These are phyloP conservation scores for Didymella pinodella DNA, from an alignment of 2,329 filamentous ascomycete genomes.

Conservation along the genomic window DNA sequence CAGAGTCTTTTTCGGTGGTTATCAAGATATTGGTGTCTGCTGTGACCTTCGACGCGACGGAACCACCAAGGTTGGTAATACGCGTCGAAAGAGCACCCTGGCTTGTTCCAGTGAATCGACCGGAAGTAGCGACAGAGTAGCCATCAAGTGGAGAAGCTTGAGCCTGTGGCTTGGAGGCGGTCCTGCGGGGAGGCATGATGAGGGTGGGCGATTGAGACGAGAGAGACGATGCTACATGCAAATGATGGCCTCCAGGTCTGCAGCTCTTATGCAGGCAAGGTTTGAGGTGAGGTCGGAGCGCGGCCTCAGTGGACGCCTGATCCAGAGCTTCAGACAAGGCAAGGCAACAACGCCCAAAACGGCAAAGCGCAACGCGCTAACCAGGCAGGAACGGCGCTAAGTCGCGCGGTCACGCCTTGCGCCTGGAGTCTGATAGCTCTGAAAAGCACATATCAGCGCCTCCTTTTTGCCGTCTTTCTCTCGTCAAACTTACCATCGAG, in stretches of 20 bases:
- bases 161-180: conserved; percentile 27
- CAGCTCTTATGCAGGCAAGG: conserved; percentile 15
- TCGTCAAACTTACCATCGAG: neutral
- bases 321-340: conserved; percentile 5
- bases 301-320: conserved; percentile 9
- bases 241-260: conserved; percentile 4
- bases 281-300: conserved; percentile 12
- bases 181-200: conserved; percentile 35
- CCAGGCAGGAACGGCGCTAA: neutral
- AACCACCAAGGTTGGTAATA: conserved; percentile 61
- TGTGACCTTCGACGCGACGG: conserved; percentile 58
- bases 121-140: conserved; percentile 65
- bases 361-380: conserved; percentile 17
- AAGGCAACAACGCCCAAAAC: conserved; percentile 17
- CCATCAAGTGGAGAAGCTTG: conserved; percentile 55
- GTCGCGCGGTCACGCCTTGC: conserved; percentile 17
- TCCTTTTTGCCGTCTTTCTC: neutral
- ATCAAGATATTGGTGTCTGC: conserved; percentile 64
- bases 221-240: conserved; percentile 21
- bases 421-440: conserved; percentile 2
- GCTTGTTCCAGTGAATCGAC: conserved; percentile 64
- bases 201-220: conserved; percentile 19
- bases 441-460: conserved; percentile 1
- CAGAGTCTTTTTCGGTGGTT: conserved; percentile 62
- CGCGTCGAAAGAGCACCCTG: conserved; percentile 60